phyloP scores from a whole-genome alignment of 768 basidiomycete species.

The Kwoniella dejecticola region DNA sequence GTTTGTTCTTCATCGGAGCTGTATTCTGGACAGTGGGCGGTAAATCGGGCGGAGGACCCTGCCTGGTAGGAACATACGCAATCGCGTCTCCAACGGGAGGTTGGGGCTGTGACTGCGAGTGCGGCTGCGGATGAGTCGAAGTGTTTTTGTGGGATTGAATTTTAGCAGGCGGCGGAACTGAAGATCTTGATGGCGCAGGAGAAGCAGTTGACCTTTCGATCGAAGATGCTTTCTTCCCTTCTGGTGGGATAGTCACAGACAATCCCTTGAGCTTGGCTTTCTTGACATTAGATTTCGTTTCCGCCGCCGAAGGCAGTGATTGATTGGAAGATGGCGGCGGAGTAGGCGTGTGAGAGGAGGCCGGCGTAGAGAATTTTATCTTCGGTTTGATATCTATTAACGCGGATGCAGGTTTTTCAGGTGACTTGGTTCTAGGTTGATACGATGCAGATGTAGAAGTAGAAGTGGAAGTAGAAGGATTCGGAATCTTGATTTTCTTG shows the following conservation, averaged over 20 bases:
- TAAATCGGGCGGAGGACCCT: constrained; percentile 26
- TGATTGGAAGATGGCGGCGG: neutral
- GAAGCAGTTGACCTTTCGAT: constrained; percentile 8
- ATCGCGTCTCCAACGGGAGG: neutral
- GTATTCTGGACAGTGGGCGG: constrained; percentile 28
- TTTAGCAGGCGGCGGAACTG: neutral
- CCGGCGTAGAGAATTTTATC: neutral
- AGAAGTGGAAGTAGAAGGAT: neutral
- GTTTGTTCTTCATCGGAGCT: constrained; percentile 32
- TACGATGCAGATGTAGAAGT: neutral
- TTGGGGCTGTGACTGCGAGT: neutral
- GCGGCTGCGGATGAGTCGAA: no score
- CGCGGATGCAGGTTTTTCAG: constrained; percentile 61
- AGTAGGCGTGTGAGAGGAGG: neutral
- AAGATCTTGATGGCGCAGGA: neutral
- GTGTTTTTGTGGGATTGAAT: no score
- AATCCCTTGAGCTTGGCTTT: constrained; percentile 16
- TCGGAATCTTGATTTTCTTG: constrained; percentile 69
- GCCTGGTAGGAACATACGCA: neutral
- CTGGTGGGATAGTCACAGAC: neutral
- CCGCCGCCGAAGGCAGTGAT: neutral
- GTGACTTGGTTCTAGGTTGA: constrained; percentile 50
- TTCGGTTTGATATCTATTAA: neutral
- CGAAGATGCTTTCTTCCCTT: constrained; percentile 2
- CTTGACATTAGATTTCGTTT: constrained; percentile 13